Evolutionary conservation across 2,329 filamentous ascomycete species (phyloP), one percentile per base, ranked within the genome.

Genomic region (Nemania sp.): DNA sequence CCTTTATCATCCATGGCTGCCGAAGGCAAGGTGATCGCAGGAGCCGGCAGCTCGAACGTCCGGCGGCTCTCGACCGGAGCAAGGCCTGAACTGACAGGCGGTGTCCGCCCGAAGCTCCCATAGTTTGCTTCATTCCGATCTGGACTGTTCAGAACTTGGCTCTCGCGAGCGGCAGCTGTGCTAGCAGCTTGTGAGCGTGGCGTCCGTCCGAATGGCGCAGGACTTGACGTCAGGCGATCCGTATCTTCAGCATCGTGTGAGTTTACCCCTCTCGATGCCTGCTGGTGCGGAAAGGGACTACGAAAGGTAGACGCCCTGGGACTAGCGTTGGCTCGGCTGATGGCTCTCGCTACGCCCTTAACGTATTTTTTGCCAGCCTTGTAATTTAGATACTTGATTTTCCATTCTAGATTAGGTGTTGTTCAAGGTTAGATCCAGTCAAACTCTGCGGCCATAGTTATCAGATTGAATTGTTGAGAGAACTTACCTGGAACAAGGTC

Each of bases 311-410:
- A 69, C 52, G 76, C 78, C 27, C 47, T 67, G 10, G 89, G 87
- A 0, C 88, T 87, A 66, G 83, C 79, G 68, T 87, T 83, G 78
- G 88, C 80, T 82, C 88, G 81, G 82, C 87, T 85, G 69, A 96
- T 86, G 67, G 93, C 93, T 69, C 91, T 88, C 26, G 86, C 82
- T 60, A 98, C 90, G 64, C 89, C 90, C 80, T 98, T 98, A 80
- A 98, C 86, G 78, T 94, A 91, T 82, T 98, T 98, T 83, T 98
- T 98, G 68, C 94, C 95, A 64, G 90, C 90, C 86, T 97, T 97
- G 85, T 98, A 98, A 81, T 98, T 89, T 74, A 98, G 87, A 80
- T 98, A 98, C 80, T 97, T 97, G 79, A 90, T 88, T 76, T 92
- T 89, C 95, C 95, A 98, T 88, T 98, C 89, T 90, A 13, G 32